Percentiles rank a stretch among this genome's conserved stretches.
These are phyloP conservation scores for Sclerotiophoma versabilis DNA, from an alignment of 2,329 filamentous ascomycete genomes.

Conservation along the genomic window DNA sequence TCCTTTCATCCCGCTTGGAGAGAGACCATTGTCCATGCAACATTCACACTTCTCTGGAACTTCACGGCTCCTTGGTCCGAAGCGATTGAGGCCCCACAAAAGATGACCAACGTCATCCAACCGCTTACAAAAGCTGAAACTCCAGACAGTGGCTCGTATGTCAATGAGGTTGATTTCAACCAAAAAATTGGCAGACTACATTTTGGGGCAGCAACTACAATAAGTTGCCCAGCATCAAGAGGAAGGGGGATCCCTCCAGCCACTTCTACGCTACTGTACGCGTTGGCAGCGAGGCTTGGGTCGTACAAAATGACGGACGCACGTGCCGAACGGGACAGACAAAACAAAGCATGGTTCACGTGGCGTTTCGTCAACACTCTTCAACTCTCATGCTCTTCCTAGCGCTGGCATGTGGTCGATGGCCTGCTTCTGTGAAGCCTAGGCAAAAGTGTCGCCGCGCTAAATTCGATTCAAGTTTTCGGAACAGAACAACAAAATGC, in stretches of 20 bases:
- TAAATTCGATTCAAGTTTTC: no score
- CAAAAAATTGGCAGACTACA: slow-evolving; percentile 29
- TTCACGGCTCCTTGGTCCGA: slow-evolving; percentile 30
- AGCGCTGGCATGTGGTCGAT: no score
- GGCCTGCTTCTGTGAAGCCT: no score
- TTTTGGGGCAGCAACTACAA: slow-evolving; percentile 38
- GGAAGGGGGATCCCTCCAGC: slow-evolving; percentile 38
- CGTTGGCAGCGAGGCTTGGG: slow-evolving; percentile 40
- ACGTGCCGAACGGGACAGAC: slow-evolving; percentile 19
- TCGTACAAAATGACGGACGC: slow-evolving; percentile 24
- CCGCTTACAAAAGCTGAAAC: slow-evolving; percentile 29
- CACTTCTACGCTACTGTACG: slow-evolving; percentile 40
- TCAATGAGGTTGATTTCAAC: slow-evolving; percentile 36
- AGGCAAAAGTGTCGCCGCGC: no score
- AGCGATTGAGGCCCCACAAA: slow-evolving; percentile 20
- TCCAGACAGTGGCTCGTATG: slow-evolving; percentile 30
- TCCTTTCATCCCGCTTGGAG: slow-evolving; percentile 35
- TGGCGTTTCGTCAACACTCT: no score
- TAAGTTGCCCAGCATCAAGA: slow-evolving; percentile 34
- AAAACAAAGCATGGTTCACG: no score
- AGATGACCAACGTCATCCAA: slow-evolving; percentile 27
- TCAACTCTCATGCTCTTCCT: no score
- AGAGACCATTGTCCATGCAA: slow-evolving; percentile 26
- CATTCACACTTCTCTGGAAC: slow-evolving; percentile 27
- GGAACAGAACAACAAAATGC: neutral